Base-by-base conservation (phyloP, 306 rosid genomes). In the Arachis stenosperma region DNA sequence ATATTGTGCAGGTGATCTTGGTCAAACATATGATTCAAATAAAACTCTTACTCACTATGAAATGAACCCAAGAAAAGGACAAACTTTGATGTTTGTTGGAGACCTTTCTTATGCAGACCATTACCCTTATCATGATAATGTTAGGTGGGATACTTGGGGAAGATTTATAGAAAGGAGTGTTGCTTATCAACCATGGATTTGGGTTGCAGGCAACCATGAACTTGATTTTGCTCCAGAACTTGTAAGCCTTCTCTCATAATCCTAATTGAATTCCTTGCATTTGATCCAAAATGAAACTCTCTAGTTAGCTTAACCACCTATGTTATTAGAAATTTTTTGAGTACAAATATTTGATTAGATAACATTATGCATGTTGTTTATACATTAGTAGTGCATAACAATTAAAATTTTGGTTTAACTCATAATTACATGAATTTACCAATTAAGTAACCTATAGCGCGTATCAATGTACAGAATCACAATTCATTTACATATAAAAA, bases 101-200 rank as follows among this genome's bases (percentile, higher is more conserved):
- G 98, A 93, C 69, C 90, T 90, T 7, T 89, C 96, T 60, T 93
- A 93, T 50, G 96, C 97, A 0, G 98, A 93, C 69, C 63, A 68
- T 47, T 82, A 87, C 75, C 86, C 92, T 9, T 74, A 87, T 79
- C 90, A 90, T 46, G 92, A 89, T 56, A 93, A 93, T 58, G 71
- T 6, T 37, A 86, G 93, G 71, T 90, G 98, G 97, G 93, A 93
- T 85, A 75, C 93, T 51, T 89, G 96, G 97, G 96, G 90, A 86
- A 89, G 97, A 64, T 90, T 90, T 6, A 7, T 47, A 3, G 97
- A 93, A 87, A 89, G 98, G 83, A 89, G 93, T 53, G 60, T 8
- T 71, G 98, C 98, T 63, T 93, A 89, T 89, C 97, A 93, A 79
- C 97, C 98, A 9, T 93, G 98, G 98, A 89, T 93, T 76, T 93